phyloP scores from a whole-genome alignment of 2,329 filamentous ascomycete species.

The Neopestalotiopsis sp. region DNA sequence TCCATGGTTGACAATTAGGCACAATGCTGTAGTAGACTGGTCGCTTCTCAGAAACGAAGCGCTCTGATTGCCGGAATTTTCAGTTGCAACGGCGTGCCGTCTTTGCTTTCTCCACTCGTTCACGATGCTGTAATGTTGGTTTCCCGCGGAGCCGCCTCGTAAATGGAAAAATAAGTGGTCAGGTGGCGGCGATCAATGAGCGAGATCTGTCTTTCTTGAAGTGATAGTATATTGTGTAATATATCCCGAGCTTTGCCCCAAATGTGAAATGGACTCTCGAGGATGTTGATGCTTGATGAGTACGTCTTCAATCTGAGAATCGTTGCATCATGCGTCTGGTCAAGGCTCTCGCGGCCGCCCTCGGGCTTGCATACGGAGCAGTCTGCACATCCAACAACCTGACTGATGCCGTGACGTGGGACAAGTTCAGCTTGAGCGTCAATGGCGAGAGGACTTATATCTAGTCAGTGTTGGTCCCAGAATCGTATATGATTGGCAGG shows the following conservation, averaged over 20 bases:
- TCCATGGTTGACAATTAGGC: constrained; percentile 11
- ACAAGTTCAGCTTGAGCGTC: constrained; percentile 54
- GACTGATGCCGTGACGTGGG: constrained; percentile 53
- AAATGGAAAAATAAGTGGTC: background rate
- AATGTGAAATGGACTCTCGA: background rate
- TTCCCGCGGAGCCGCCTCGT: background rate
- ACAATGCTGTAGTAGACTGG: background rate
- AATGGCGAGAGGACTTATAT: constrained; percentile 54
- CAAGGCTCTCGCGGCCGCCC: background rate
- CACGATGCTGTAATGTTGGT: background rate
- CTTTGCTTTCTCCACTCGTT: background rate
- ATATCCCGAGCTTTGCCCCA: background rate
- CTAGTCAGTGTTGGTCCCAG: constrained; percentile 34
- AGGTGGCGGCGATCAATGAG: constrained; percentile 4
- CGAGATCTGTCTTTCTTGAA: background rate
- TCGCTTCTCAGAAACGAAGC: background rate
- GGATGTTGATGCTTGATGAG: background rate
- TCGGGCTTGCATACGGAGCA: constrained; percentile 24
- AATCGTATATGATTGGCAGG: background rate
- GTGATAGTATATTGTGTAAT: background rate
- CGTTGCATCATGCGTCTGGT: constrained; percentile 11
- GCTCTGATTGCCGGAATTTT: constrained; percentile 17
- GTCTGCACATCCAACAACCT: constrained; percentile 45
- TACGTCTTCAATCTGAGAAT: background rate
- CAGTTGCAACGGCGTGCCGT: background rate